Base-by-base conservation (phyloP, 2,329 filamentous ascomycete genomes). In the Cryoendolithus antarcticus region DNA sequence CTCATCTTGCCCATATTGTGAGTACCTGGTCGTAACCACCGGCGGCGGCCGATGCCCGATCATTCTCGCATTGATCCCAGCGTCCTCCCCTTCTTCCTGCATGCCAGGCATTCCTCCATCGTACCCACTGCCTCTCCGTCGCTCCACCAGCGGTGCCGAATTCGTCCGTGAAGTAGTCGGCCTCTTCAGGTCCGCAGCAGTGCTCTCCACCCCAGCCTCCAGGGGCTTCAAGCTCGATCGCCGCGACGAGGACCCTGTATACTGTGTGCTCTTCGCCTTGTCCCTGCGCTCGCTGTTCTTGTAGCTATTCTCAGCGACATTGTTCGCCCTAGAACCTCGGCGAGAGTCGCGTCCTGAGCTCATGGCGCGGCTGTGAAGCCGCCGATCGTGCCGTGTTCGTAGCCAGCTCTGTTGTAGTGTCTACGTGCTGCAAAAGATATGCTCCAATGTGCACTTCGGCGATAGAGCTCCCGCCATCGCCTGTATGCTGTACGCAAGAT, bases 181-280 rank as follows among this genome's bases (percentile, higher is more conserved):
- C 30, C 53, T 45, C 35, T 47, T 43, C 7, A 45, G 33, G 15
- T 40, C 38, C 38, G 30, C 12, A 31, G 38, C 38, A 44, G 19
- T 28, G 9, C 36, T 10, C 30, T 35, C 38, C 19, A 21, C 33
- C 27, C 27, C 34, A 15, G 32, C 28, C 13, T 27, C 24, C 24
- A 27, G 6, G 24, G 24, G 24, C 24, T 27, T 27, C 24, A 27
- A 27, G 24, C 24, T 27, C 24, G 24, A 27, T 27, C 24, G 24
- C 24, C 24, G 24, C 24, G 24, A 27, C 24, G 24, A 27, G 24
- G 24, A 27, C 24, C 24, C 24, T 27, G 24, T 27, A 27, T 27
- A 27, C 24, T 27, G 24, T 8, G 24, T 48, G 44, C 49, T 53
- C 47, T 50, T 52, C 29, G 48, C 46, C 45, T 52, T 55, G 44